Evolutionary conservation across 1,284 basidiomycete species (phyloP), one percentile per base, ranked within the genome.

Genomic region (Cerioporus squamosus): DNA sequence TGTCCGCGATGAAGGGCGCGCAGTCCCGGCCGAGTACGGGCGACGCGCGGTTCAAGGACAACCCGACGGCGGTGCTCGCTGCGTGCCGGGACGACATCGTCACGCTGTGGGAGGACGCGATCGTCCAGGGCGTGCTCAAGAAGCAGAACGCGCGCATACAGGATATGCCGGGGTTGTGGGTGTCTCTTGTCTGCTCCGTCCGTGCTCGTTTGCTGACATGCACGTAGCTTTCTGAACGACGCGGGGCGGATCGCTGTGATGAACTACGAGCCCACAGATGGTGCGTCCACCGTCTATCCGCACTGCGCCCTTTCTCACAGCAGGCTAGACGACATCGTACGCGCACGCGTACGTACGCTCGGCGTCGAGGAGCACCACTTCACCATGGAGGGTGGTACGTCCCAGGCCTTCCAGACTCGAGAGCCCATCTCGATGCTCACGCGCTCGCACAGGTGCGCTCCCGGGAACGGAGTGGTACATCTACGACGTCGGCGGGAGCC

Each of bases 351-450:
- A 22, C 78, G 82, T 39, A 87, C 86, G 4, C 77, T 86, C 45
- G 85, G 85, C 22, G 81, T 88, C 1, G 84, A 89, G 59, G 88
- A 90, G 64, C 83, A 90, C 62, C 75, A 80, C 14, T 85, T 90
- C 61, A 70, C 77, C 14, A 76, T 84, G 58, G 82, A 87, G 48
- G 75, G 74, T 62, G 79, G 81, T 84, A 31, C 36, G 53, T 39
- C 7, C 49, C 22, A 14, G n/a, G 29, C 46, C 15, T 38, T 31
- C 7, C 15, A 6, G 9, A 14, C 48, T 17, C 18, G 39, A 57
- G n/a, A n/a, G n/a, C n/a, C n/a, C n/a, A n/a, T n/a, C n/a, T n/a
- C n/a, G n/a, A n/a, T n/a, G n/a, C n/a, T n/a, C n/a, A n/a, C n/a
- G n/a, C n/a, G n/a, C n/a, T 12, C 6, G 22, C 29, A 24, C 56